Base-by-base conservation (phyloP, 164 flowering plant species). In the Annona squamosa region DNA sequence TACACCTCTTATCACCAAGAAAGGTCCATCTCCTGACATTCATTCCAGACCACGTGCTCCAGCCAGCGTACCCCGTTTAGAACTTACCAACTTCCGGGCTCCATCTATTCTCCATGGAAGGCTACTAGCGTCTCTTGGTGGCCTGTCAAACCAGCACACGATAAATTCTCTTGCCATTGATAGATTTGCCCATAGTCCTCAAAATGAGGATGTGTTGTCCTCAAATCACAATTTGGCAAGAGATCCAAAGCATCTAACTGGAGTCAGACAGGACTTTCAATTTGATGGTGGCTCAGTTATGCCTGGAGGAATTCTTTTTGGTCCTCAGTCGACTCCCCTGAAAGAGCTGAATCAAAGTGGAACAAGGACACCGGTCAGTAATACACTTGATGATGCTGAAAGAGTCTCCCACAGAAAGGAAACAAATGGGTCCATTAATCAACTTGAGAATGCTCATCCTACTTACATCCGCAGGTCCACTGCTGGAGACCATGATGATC, bases 31-130 rank as follows among this genome's bases (percentile, higher is more conserved):
- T 67, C 79, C 77, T 56, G 81, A 76, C 70, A 81, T 84, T 71
- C 43, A 52, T 52, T 10, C 59, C 59, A 78, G 70, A 73, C 62
- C 66, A 3, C 62, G 66, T 73, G 86, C 78, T 63, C 66, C 76
- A 48, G 41, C 74, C 43, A 74, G 62, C 41, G 77, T 47, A 56
- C 67, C 81, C 62, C 71, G 10, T 52, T 47, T 63, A 68, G 88
- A 77, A 42, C 13, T 52, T 62, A 57, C 74, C 59, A 79, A 77
- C 63, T 48, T 69, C 19, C 72, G 74, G 37, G 74, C 84, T 59
- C 62, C 85, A 19, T 80, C 87, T 46, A 46, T 77, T 78, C 83
- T 83, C 13, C 76, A 72, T 1, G 82, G 79, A 57, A 83, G 76
- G 67, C 80, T 79, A 17, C 79, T 82, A 19, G 65, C 68, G 48